Percentiles rank a stretch among this genome's conserved stretches.
These are phyloP conservation scores for Galerina marginata DNA, from an alignment of 768 basidiomycete species.

Conservation along the genomic window DNA sequence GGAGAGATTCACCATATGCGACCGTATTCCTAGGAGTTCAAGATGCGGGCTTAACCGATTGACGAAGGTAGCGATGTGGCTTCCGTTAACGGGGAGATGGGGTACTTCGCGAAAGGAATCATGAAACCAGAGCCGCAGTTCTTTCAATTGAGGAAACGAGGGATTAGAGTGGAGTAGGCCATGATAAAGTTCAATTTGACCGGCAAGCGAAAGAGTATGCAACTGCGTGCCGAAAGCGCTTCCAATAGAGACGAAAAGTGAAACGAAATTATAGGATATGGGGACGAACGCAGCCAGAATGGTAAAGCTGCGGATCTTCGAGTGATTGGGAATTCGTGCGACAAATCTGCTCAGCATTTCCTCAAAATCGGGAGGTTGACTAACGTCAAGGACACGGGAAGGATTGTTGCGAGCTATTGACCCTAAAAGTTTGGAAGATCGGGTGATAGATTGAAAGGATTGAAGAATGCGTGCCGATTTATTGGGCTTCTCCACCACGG, in stretches of 20 bases:
- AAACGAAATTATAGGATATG: neutral
- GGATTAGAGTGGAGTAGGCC: neutral
- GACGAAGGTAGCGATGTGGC: slow-evolving; percentile 4
- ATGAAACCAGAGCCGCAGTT: neutral
- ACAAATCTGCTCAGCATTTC: neutral
- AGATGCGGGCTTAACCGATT: slow-evolving; percentile 9
- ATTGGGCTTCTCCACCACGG: no score
- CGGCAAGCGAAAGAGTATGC: neutral
- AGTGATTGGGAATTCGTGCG: neutral
- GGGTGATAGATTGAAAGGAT: no score
- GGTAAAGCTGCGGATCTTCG: slow-evolving; percentile 3
- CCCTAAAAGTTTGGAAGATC: no score
- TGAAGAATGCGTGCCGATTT: no score
- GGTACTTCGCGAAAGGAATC: neutral
- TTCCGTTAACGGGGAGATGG: neutral
- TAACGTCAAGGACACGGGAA: neutral
- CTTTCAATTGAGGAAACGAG: neutral
- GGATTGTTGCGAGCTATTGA: neutral
- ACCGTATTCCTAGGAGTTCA: slow-evolving; percentile 3
- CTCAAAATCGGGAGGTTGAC: neutral
- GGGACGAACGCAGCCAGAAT: neutral
- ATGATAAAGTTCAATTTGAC: neutral
- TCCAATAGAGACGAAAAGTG: neutral
- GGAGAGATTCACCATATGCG: slow-evolving; percentile 5
- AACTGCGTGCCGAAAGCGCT: neutral